Percentiles rank a stretch among this genome's conserved stretches.
These are phyloP conservation scores for Sporothrix variecibatus DNA, from an alignment of 2,329 filamentous ascomycete species.

Conservation along the genomic window DNA sequence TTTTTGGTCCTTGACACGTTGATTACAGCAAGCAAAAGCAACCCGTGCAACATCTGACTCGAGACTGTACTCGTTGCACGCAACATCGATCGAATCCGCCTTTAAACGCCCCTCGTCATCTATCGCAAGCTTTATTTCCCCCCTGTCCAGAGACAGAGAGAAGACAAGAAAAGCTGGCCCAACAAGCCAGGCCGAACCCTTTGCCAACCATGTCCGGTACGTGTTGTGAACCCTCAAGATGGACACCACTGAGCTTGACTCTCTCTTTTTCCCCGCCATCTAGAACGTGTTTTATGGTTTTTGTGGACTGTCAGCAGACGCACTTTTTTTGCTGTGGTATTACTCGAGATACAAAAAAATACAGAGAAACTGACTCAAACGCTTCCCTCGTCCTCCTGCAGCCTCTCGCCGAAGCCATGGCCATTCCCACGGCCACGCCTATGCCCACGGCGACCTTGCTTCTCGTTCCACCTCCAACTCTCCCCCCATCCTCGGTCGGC, in stretches of 20 bases:
- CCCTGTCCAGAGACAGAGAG: neutral
- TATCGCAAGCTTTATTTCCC: neutral
- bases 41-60: neutral
- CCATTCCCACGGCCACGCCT: slow-evolving; percentile 12
- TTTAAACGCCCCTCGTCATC: neutral
- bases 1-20: neutral
- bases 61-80: neutral
- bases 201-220: neutral
- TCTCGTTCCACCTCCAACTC: slow-evolving; percentile 29
- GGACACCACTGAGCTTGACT: neutral
- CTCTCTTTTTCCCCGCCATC: neutral
- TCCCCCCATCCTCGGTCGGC: slow-evolving; percentile 16
- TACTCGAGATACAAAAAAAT: neutral
- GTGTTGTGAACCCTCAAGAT: neutral
- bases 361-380: neutral
- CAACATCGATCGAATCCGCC: too few relatives aligned
- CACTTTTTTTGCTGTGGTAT: neutral
- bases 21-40: neutral
- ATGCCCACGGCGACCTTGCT: neutral
- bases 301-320: neutral
- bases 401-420: slow-evolving; percentile 9
- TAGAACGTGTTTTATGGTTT: neutral
- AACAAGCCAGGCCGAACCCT: neutral
- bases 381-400: neutral
- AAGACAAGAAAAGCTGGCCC: neutral